A percentile compares a stretch with the other conserved stretches of the same genome.
Conservation (phyloP, 345 rosid species). For the Dovyalis caffra region DNA sequence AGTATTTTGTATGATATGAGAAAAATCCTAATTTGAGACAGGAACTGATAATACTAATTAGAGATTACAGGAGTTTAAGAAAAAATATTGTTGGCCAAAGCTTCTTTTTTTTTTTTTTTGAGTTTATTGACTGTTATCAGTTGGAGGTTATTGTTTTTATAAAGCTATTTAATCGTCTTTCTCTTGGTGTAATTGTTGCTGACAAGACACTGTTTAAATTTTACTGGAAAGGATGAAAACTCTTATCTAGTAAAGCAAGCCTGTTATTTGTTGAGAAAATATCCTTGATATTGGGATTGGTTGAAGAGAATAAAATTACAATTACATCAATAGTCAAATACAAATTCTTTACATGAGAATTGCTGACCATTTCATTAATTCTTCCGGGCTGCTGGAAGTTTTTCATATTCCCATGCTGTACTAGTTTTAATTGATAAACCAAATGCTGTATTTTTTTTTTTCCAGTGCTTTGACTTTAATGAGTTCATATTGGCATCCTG, state of each 20-base stretch:
- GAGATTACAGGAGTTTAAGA: background rate
- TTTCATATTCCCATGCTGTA: too few species aligned
- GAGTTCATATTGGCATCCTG: background rate
- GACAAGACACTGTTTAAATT: background rate
- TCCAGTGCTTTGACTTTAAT: background rate
- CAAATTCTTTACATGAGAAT: background rate
- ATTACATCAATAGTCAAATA: background rate
- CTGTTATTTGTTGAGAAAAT: background rate
- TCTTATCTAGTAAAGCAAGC: background rate
- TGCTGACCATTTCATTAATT: background rate
- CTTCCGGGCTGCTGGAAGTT: too few species aligned
- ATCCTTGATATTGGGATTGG: background rate
- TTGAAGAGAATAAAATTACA: background rate
- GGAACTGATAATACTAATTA: background rate
- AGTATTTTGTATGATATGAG: background rate
- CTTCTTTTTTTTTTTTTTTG: background rate
- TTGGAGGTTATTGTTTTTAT: background rate
- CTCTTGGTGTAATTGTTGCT: background rate
- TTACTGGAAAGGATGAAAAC: background rate
- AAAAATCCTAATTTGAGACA: background rate
- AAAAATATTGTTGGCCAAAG: background rate
- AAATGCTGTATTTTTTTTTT: background rate
- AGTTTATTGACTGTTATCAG: background rate
- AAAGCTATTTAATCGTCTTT: background rate
- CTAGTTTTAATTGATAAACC: too few species aligned